A percentile compares a stretch with the other conserved stretches of the same genome.
These are phyloP conservation scores for Lactifluus echinatus DNA, from an alignment of 768 basidiomycete species.

Conservation along the genomic window DNA sequence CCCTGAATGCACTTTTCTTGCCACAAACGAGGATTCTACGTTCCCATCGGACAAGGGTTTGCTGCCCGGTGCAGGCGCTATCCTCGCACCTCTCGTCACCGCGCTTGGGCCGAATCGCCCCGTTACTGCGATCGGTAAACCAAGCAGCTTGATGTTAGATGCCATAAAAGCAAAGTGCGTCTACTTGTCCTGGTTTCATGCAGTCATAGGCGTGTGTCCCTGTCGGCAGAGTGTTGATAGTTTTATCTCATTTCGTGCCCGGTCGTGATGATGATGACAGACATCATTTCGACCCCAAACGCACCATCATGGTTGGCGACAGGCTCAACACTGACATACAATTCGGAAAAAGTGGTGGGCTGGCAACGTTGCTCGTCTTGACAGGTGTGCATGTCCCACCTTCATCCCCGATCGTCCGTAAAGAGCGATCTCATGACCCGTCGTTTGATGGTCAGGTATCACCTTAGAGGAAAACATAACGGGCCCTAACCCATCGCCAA, in stretches of 20 bases:
- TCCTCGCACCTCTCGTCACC: conserved; percentile 74
- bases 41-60: conserved; percentile 68
- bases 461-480: conserved; percentile 65
- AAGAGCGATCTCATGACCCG: not conserved
- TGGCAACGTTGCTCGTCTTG: conserved; percentile 82
- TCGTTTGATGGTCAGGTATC: conserved; percentile 57
- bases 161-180: conserved; percentile 73
- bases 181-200: not conserved
- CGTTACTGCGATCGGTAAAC: conserved; percentile 83
- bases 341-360: conserved; percentile 82
- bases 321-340: conserved; percentile 92
- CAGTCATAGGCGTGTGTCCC: not conserved
- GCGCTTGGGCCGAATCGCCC: conserved; percentile 46
- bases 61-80: conserved; percentile 78
- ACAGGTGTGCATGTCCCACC: conserved; percentile 50
- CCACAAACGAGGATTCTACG: conserved; percentile 89
- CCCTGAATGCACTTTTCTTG: conserved; percentile 73
- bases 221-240: conserved; percentile 1
- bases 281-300: conserved; percentile 74
- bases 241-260: not conserved
- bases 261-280: conserved; percentile 34
- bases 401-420: not conserved
- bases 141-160: conserved; percentile 86
- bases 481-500: conserved; percentile 58
- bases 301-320: conserved; percentile 95